Base-by-base conservation (phyloP, 129 eudicot species). In the Saussurea involucrata region DNA sequence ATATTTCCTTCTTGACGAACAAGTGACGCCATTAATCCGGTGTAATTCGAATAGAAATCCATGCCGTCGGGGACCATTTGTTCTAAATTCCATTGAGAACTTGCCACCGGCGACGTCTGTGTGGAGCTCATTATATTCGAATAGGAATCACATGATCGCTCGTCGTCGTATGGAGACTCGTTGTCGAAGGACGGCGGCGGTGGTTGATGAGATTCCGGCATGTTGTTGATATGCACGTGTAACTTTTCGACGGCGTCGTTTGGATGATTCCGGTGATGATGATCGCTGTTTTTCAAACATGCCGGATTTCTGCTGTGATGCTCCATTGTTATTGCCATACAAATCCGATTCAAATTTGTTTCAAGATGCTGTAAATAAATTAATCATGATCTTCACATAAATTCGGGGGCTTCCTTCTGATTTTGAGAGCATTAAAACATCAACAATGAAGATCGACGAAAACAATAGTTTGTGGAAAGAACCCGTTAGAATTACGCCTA, bases 1-100 rank as follows among this genome's bases (percentile, higher is more conserved):
- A 89, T 80, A 37, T 61, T 84, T 28, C 93, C 93, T 18, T 89
- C 89, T 6, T 82, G 80, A 72, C 95, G 91, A 78, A 83, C 92
- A 60, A 89, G 91, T 24, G 95, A 84, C 58, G 95, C 84, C 15
- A 68, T 37, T 17, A 68, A 68, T 68, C 72, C 72, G 27, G 72
- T 33, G 55, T 20, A 21, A 68, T 53, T 53, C 61, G 61, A n/a
- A 5, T 17, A 17, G 1, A 69, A 55, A 69, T 68, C 76, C 40
- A 15, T 24, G 33, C 61, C 33, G 57, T 55, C 75, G 27, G 75
- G 5, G 58, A 37, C 33, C 0, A 27, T 5, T 28, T 76, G 80
- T 57, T 78, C 76, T 17, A 74, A 17, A 36, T 57, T 68, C 82
- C 82, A 78, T 69, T 37, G 40, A 6, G 82, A 78, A 17, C 44